Percentiles rank a stretch among this genome's conserved stretches.
Conservation (phyloP, 805 yeast genomes). For the Yarrowia phangngaensis region DNA sequence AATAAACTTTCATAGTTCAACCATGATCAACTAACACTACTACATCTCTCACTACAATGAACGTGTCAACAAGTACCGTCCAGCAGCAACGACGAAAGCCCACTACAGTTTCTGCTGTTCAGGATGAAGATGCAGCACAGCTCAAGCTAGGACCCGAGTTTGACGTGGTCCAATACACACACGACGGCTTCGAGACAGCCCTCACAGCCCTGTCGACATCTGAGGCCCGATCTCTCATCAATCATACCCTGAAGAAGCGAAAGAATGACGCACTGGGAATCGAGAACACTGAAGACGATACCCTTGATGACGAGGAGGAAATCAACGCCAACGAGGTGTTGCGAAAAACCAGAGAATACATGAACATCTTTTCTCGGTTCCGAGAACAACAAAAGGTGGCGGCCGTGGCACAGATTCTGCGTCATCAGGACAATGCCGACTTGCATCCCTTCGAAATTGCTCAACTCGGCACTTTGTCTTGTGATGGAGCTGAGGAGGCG, state of each 20-base stretch:
- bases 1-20: background rate
- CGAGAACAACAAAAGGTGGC: slow-evolving; percentile 88
- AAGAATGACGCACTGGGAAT: slow-evolving; percentile 42
- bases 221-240: slow-evolving; percentile 83
- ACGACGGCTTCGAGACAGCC: slow-evolving; percentile 71
- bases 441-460: slow-evolving; percentile 96
- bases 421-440: slow-evolving; percentile 64
- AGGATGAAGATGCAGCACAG: slow-evolving; percentile 87
- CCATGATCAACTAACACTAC: background rate
- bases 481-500: slow-evolving; percentile 97
- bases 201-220: slow-evolving; percentile 81
- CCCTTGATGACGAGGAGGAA: slow-evolving; percentile 41
- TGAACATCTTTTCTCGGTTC: slow-evolving; percentile 82
- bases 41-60: slow-evolving; percentile 48
- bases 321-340: slow-evolving; percentile 53
- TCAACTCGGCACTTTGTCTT: slow-evolving; percentile 82
- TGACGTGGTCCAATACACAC: slow-evolving; percentile 71
- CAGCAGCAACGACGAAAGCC: slow-evolving; percentile 73
- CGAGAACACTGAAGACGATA: slow-evolving; percentile 41
- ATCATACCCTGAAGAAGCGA: slow-evolving; percentile 82
- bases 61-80: slow-evolving; percentile 81
- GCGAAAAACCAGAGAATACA: slow-evolving; percentile 84
- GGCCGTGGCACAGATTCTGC: slow-evolving; percentile 84
- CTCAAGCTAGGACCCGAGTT: slow-evolving; percentile 92
- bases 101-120: slow-evolving; percentile 58